Evolutionary conservation across 257 asterid genomes (phyloP), one percentile per base, ranked within the genome.

Genomic region (Gardenia jasminoides): DNA sequence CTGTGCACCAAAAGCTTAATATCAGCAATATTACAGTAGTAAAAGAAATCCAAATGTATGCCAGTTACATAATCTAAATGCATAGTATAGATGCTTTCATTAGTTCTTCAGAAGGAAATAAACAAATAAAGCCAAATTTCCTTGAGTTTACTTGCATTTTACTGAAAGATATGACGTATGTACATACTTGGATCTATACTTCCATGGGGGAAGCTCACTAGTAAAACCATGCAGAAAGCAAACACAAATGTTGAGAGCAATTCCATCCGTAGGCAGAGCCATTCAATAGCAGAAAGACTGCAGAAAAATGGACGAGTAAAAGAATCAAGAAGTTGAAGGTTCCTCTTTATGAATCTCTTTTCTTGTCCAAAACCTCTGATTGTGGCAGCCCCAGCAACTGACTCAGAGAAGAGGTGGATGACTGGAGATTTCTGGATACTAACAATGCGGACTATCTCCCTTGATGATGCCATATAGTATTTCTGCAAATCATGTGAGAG

Each of bases 191-290:
- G 99, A 78, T 96, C 98, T 75, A 93, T 96, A 84, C 86, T 88
- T 84, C 97, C 97, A 41, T 83, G 95, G 47, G 98, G 99, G 75
- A 96, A 91, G 96, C 98, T 96, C 84, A 96, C 99, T 19, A 96
- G 96, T 82, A 96, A 87, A 86, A 93, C 81, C 97, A 96, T 93
- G 86, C 99, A 96, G 80, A 96, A 96, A 72, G 99, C 97, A 85
- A 96, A 93, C 61, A 93, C 99, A 74, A 91, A 91, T 10, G 99
- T 96, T 0, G 99, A 96, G 61, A 96, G 98, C 87, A 96, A 82
- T 85, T 96, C 99, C 99, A 96, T 96, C 64, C 99, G 94, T 75
- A 96, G 82, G 85, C 99, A 96, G 76, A 96, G 98, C 99, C 99
- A 96, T 85, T 96, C 99, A 50, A 96, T 96, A 78, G 99, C 99